Conservation (phyloP, 805 yeast species). For the Kuraishia cidri region DNA sequence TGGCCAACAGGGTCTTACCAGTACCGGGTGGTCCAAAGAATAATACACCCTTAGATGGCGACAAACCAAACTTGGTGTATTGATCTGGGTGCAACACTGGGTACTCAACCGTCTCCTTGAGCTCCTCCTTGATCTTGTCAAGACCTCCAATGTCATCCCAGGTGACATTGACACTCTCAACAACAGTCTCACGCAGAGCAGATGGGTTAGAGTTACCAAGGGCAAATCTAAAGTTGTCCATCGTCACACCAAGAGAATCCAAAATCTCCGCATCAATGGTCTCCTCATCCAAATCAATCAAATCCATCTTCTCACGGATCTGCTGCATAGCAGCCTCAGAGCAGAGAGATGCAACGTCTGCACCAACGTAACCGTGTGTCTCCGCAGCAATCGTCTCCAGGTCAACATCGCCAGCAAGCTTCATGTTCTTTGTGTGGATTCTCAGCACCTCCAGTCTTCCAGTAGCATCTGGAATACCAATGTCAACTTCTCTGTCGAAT, state of each 20-base stretch:
- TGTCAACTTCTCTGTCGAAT: conserved; percentile 80
- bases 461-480: conserved; percentile 94
- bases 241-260: conserved; percentile 94
- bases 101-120: conserved; percentile 97
- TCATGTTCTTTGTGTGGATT: conserved; percentile 98
- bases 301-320: conserved; percentile 98
- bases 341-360: conserved; percentile 96
- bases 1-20: conserved; percentile 96
- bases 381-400: conserved; percentile 93
- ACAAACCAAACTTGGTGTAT: conserved; percentile 94
- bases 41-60: conserved; percentile 97
- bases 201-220: conserved; percentile 97
- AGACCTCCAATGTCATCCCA: conserved; percentile 99
- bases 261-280: conserved; percentile 96
- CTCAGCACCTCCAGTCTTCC: conserved; percentile 96
- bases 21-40: conserved; percentile 99
- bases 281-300: conserved; percentile 92
- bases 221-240: conserved; percentile 98
- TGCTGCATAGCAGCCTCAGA: conserved; percentile 99
- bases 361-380: conserved; percentile 99
- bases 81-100: conserved; percentile 99
- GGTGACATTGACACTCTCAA: conserved; percentile 95
- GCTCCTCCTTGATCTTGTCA: conserved; percentile 91
- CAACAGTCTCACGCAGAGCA: conserved; percentile 98
- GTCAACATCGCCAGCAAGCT: conserved; percentile 90